These are phyloP conservation scores for Eucalyptus virginea DNA, from an alignment of 345 rosid species.

Conservation along the genomic window DNA sequence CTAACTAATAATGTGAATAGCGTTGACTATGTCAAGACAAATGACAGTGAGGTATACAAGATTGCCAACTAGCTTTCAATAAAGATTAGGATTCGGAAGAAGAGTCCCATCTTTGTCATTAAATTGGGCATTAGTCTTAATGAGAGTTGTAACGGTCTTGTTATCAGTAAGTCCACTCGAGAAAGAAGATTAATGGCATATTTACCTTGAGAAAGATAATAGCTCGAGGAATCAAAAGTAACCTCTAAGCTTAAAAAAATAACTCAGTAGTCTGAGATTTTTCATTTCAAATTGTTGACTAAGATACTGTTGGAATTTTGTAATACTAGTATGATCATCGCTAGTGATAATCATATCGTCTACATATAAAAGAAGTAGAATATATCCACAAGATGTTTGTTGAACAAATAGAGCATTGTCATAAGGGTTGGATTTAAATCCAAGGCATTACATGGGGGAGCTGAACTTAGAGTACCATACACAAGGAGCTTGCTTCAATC, in stretches of 20 bases:
- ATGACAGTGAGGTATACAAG: accelerated
- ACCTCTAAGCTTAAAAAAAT: accelerated
- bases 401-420: no score
- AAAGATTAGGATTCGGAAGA: accelerated
- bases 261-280: accelerated
- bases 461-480: no score
- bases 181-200: no score
- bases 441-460: accelerated
- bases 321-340: accelerated
- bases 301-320: accelerated
- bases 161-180: no score
- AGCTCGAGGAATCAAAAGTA: accelerated
- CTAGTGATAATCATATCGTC: accelerated
- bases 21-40: accelerated
- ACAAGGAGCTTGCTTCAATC: no score
- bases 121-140: no score
- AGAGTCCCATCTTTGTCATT: no score
- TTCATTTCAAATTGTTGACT: no score
- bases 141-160: accelerated
- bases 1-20: accelerated
- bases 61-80: accelerated
- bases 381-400: no score
- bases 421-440: no score
- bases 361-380: no score
- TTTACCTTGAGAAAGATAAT: no score